Percentiles rank a stretch among this genome's conserved stretches.
Evolutionary conservation across 2,329 filamentous ascomycete species (phyloP).

Genomic region (Pseudogymnoascus sp.): DNA sequence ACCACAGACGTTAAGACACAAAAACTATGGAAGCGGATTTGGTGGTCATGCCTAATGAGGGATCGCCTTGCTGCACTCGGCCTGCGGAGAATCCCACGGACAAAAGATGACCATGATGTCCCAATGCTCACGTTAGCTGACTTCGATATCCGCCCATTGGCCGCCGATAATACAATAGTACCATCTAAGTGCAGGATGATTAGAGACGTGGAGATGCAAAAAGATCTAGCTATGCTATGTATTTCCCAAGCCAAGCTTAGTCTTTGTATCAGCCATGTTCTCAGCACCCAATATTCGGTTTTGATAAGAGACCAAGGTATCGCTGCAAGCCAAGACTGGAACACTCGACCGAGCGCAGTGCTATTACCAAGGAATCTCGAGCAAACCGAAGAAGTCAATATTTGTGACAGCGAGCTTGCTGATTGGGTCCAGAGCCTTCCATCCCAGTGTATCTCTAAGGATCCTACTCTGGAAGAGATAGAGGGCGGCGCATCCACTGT

Average conservation of each 20-base stretch:
- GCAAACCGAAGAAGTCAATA: slow-evolving; percentile 66
- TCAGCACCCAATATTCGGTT: slow-evolving; percentile 83
- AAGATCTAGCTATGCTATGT: slow-evolving; percentile 73
- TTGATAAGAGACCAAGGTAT: slow-evolving; percentile 50
- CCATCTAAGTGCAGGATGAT: slow-evolving; percentile 61
- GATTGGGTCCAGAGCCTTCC: slow-evolving; percentile 68
- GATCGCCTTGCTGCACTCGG: slow-evolving; percentile 83
- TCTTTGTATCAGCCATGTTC: slow-evolving; percentile 76
- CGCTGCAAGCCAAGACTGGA: slow-evolving; percentile 41
- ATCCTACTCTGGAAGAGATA: slow-evolving; percentile 47
- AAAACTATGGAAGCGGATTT: slow-evolving; percentile 83
- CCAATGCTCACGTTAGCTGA: slow-evolving; percentile 76
- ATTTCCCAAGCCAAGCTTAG: slow-evolving; percentile 84
- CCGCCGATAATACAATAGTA: slow-evolving; percentile 54
- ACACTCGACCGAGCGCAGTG: slow-evolving; percentile 61
- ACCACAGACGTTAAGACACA: slow-evolving; percentile 63
- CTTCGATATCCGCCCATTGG: slow-evolving; percentile 67
- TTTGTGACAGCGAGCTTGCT: slow-evolving; percentile 68
- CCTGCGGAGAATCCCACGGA: slow-evolving; percentile 81
- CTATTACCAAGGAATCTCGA: slow-evolving; percentile 71
- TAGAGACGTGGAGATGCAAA: slow-evolving; percentile 62
- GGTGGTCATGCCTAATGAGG: slow-evolving; percentile 94
- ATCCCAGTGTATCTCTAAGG: slow-evolving; percentile 59
- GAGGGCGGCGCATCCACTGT: slow-evolving; percentile 49
- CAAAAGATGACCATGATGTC: slow-evolving; percentile 86